phyloP scores from a whole-genome alignment of 1,139 yeast genomes.

The Pichia sp. region DNA sequence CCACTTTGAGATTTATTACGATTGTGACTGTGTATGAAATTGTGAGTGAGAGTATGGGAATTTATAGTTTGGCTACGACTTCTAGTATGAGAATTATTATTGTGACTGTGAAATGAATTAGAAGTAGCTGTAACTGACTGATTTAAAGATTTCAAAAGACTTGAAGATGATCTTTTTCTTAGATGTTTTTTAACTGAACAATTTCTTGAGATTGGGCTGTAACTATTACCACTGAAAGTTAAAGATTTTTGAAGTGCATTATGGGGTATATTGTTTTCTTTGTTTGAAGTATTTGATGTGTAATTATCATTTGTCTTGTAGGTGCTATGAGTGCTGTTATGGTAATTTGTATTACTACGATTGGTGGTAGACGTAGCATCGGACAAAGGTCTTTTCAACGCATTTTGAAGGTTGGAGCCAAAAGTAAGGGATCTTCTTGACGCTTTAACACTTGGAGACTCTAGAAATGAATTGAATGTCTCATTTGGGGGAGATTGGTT shows the following conservation, averaged over 20 bases:
- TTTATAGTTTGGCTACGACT: slow-evolving; percentile 1
- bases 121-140: neutral
- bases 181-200: slow-evolving; percentile 12
- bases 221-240: slow-evolving; percentile 4
- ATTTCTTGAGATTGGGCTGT: slow-evolving; percentile 9
- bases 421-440: slow-evolving; percentile 4
- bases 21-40: neutral
- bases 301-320: neutral
- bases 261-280: neutral
- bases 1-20: neutral
- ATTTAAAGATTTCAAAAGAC: slow-evolving; percentile 1
- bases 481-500: slow-evolving; percentile 2
- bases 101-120: neutral
- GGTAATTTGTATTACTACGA: neutral
- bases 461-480: neutral
- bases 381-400: slow-evolving; percentile 5
- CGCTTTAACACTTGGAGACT: slow-evolving; percentile 6
- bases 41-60: slow-evolving; percentile 1
- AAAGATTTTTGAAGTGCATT: slow-evolving; percentile 10
- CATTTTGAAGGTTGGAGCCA: slow-evolving; percentile 1
- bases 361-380: neutral
- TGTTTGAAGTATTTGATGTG: neutral
- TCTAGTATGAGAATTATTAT: neutral
- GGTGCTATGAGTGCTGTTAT: neutral
- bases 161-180: slow-evolving; percentile 11